Conservation (phyloP, 2,329 filamentous ascomycete species). For the Coniochaeta pulveracea region DNA sequence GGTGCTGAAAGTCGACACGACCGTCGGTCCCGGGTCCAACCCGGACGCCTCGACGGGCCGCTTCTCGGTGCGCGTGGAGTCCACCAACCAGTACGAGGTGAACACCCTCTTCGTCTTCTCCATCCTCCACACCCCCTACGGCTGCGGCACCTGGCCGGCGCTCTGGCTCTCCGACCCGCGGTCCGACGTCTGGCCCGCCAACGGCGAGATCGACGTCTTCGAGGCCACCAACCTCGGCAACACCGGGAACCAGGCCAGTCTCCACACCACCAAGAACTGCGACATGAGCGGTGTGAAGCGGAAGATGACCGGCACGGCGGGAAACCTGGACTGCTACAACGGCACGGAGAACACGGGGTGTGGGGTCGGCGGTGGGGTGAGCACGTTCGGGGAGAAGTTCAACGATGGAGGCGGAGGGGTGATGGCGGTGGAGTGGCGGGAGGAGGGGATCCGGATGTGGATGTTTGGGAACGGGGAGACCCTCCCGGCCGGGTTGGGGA, state of each 20-base stretch:
- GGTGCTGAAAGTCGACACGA: constrained; percentile 49
- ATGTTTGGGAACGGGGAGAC: constrained; percentile 25
- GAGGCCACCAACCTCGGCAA: constrained; percentile 44
- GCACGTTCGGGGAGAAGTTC: constrained; percentile 37
- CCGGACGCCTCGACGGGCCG: constrained; percentile 47
- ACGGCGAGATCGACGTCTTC: constrained; percentile 56
- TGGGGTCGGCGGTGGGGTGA: constrained; percentile 30
- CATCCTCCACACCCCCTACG: constrained; percentile 50
- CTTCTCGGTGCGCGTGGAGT: constrained; percentile 51
- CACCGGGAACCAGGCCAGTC: constrained; percentile 45
- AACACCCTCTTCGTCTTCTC: constrained; percentile 57
- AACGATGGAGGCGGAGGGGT: constrained; percentile 45
- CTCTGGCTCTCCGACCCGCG: constrained; percentile 49
- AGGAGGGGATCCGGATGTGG: constrained; percentile 52
- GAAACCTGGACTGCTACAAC: constrained; percentile 37
- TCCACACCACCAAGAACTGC: constrained; percentile 44
- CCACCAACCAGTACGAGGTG: constrained; percentile 45
- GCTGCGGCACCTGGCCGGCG: constrained; percentile 54
- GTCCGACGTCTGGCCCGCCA: constrained; percentile 41
- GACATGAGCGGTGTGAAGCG: constrained; percentile 40
- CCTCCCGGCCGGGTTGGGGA: constrained; percentile 40
- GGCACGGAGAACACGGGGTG: constrained; percentile 46
- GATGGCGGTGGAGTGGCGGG: constrained; percentile 50
- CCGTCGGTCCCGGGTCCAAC: constrained; percentile 30
- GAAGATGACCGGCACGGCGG: constrained; percentile 34